phyloP scores from a whole-genome alignment of 352 stramenopile genomes.

The Phytophthora fragariae region DNA sequence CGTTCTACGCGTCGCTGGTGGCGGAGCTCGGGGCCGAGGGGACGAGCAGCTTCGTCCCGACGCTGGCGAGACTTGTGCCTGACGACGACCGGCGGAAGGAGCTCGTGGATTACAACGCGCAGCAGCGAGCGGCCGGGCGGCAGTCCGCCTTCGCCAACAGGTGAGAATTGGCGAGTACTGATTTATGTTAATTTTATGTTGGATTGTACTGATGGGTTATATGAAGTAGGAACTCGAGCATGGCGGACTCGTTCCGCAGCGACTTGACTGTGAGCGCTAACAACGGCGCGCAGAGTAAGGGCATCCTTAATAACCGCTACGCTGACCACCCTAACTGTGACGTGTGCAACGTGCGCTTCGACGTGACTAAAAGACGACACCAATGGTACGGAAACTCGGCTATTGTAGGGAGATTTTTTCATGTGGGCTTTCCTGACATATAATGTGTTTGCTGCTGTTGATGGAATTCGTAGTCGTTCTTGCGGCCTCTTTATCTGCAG shows the following conservation, averaged over 20 bases:
- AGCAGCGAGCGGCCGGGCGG: constrained; percentile 29
- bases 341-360: constrained; percentile 64
- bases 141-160: constrained; percentile 28
- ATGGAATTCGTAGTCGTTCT: constrained; percentile 32
- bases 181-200: too few species aligned
- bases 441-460: neutral
- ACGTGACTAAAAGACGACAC: constrained; percentile 66
- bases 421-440: constrained; percentile 1
- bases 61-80: constrained; percentile 58
- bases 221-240: constrained; percentile 29
- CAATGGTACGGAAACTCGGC: constrained; percentile 48
- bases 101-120: constrained; percentile 62
- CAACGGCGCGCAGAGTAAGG: constrained; percentile 40
- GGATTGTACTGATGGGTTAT: too few species aligned
- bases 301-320: constrained; percentile 74
- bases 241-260: constrained; percentile 48
- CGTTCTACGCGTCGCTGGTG: constrained; percentile 65
- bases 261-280: constrained; percentile 36
- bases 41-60: constrained; percentile 54
- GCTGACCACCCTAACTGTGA: constrained; percentile 68
- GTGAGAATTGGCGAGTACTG: neutral
- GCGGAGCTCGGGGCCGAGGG: constrained; percentile 51
- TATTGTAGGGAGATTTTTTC: neutral
- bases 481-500: constrained; percentile 61
- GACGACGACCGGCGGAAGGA: constrained; percentile 59